These are phyloP conservation scores for Phoma sp. DNA, from an alignment of 2,329 filamentous ascomycete genomes.

Conservation along the genomic window DNA sequence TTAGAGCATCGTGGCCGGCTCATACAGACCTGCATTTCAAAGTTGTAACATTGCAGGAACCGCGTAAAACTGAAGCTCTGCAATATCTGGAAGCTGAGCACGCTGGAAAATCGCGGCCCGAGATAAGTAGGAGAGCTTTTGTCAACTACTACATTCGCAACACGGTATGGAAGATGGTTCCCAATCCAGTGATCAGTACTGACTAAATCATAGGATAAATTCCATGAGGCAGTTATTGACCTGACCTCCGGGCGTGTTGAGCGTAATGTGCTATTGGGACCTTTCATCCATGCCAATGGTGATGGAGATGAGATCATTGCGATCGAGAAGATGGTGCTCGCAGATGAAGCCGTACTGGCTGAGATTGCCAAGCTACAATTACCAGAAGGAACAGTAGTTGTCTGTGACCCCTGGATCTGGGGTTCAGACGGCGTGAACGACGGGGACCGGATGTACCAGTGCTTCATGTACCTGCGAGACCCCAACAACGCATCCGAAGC, in stretches of 20 bases:
- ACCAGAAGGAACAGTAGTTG: conserved; percentile 62
- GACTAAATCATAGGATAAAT: conserved; percentile 58
- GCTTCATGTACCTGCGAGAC: conserved; percentile 71
- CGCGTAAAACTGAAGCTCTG: conserved; percentile 63
- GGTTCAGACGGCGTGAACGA: conserved; percentile 58
- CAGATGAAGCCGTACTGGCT: conserved; percentile 62
- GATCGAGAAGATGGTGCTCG: conserved; percentile 63
- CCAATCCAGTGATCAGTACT: neutral
- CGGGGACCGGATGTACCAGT: conserved; percentile 62
- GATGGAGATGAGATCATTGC: conserved; percentile 66
- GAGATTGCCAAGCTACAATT: conserved; percentile 66
- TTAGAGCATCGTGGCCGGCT: conserved; percentile 62
- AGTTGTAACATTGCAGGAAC: conserved; percentile 70
- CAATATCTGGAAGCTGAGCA: conserved; percentile 70
- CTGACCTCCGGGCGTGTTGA: conserved; percentile 59
- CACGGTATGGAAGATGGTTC: conserved; percentile 55
- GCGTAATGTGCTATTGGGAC: conserved; percentile 63
- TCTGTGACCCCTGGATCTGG: conserved; percentile 74
- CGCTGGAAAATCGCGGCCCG: conserved; percentile 57
- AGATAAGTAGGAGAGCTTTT: conserved; percentile 60
- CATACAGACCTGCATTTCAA: conserved; percentile 67
- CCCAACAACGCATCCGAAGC: conserved; percentile 63
- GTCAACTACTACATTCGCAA: conserved; percentile 65
- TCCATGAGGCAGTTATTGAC: conserved; percentile 66
- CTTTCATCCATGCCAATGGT: conserved; percentile 62